A percentile compares a stretch with the other conserved stretches of the same genome.
phyloP scores from a whole-genome alignment of 345 rosid genomes.

The Eucalyptus erythrocorys region DNA sequence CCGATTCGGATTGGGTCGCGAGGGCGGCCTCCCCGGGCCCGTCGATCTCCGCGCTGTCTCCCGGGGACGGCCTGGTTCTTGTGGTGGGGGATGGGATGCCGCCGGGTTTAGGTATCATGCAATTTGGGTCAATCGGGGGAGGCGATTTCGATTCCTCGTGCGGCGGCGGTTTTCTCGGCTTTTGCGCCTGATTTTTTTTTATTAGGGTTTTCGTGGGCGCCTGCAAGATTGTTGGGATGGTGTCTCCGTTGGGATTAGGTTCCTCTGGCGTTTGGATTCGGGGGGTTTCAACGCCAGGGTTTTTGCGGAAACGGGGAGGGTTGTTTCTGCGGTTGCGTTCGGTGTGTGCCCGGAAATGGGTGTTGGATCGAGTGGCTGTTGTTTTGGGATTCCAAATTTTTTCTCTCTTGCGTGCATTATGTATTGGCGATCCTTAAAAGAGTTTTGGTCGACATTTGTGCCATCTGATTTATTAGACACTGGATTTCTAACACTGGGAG shows the following conservation, averaged over 20 bases:
- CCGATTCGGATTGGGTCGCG: not conserved
- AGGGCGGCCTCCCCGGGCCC: not conserved
- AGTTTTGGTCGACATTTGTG: not conserved
- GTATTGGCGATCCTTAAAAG: not conserved
- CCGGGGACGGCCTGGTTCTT: not conserved
- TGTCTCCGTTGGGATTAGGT: not conserved
- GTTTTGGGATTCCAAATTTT: conserved; percentile 14
- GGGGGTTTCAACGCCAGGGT: not conserved
- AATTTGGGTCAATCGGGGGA: not conserved
- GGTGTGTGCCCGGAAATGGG: not conserved
- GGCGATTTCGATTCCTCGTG: not conserved
- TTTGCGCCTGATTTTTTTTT: not conserved
- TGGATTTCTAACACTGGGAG: not conserved
- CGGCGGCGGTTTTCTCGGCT: not conserved
- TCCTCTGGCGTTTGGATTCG: not conserved
- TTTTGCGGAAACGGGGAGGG: not conserved
- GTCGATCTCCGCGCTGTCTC: not conserved
- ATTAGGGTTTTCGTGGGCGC: not conserved
- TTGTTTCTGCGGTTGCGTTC: not conserved
- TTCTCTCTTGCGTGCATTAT: not conserved
- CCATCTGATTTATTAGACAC: not conserved
- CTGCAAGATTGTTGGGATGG: not conserved
- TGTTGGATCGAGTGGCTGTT: not conserved
- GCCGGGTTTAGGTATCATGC: not conserved
- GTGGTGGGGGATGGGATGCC: not conserved